Conservation (phyloP, 2,329 filamentous ascomycete species). For the Volutella citrinella region DNA sequence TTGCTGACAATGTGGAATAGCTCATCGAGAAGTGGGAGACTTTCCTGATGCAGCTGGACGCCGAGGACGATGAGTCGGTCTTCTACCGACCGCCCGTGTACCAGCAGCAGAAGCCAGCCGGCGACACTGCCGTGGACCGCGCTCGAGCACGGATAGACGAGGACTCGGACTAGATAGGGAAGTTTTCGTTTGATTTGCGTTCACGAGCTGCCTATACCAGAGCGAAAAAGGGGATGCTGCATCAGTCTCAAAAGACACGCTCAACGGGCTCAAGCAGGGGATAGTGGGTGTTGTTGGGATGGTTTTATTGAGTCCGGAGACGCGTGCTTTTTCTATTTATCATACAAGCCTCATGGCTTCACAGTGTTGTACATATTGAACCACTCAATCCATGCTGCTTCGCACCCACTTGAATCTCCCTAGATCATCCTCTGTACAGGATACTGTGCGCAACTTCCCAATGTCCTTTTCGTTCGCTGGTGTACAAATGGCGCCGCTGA, state of each 20-base stretch:
- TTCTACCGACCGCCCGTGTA: slow-evolving; percentile 65
- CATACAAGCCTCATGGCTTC: slow-evolving; percentile 32
- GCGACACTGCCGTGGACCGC: slow-evolving; percentile 59
- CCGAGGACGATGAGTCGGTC: slow-evolving; percentile 77
- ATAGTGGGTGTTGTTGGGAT: too few relatives aligned
- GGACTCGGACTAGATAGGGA: slow-evolving; percentile 50
- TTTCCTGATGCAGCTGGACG: slow-evolving; percentile 92
- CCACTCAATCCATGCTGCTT: slow-evolving; percentile 19
- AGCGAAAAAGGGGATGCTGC: slow-evolving; percentile 3
- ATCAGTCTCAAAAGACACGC: too few relatives aligned
- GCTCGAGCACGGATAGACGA: slow-evolving; percentile 58
- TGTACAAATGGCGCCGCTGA: too few relatives aligned
- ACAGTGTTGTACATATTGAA: slow-evolving; percentile 34
- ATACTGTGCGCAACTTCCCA: too few relatives aligned
- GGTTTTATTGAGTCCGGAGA: slow-evolving; percentile 24
- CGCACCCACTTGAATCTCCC: slow-evolving; percentile 10
- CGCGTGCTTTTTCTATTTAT: slow-evolving; percentile 28
- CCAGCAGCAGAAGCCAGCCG: slow-evolving; percentile 46
- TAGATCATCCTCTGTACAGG: slow-evolving; percentile 17
- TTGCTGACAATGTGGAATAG: slow-evolving; percentile 34
- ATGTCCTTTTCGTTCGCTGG: too few relatives aligned
- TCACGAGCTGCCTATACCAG: slow-evolving; percentile 14
- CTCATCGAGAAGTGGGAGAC: slow-evolving; percentile 94
- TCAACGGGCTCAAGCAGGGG: too few relatives aligned
- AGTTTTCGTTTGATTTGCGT: slow-evolving; percentile 11